Evolutionary conservation across 371 early-diverging fungal genomes (phyloP), one percentile per base, ranked within the genome.

Genomic region (Circinella minor): DNA sequence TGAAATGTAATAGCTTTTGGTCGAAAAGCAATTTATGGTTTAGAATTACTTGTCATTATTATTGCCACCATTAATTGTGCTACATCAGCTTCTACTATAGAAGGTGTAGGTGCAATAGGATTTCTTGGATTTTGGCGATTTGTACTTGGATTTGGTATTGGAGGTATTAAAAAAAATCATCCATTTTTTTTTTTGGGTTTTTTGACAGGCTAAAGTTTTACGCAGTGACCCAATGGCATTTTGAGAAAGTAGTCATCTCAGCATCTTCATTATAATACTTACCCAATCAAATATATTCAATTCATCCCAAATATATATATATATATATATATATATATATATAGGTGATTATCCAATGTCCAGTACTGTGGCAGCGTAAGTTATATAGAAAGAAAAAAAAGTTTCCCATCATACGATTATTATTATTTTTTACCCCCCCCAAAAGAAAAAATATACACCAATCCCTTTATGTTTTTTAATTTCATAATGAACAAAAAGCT

Each of bases 121-220:
- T 84, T 89, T 70, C 77, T 93, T 36, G 82, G 81, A 38, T 78
- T 90, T 71, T 92, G 90, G 89, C 85, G 91, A 49, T 81, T 90
- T 62, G 66, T 90, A 34, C 86, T 91, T 67, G 91, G 90, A 51
- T 70, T 91, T 63, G 91, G 91, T 62, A 85, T 91, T 66, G 90
- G 91, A 49, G 91, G 77, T 63, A 67, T 9, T 27, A 27, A 27
- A 27, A 27, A 27, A 27, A 27, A 27, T 0, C 27, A 27, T 2
- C 27, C 27, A 27, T 27, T 27, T 27, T n/a, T n/a, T n/a, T n/a
- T n/a, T n/a, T n/a, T n/a, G n/a, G n/a, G n/a, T n/a, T n/a, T n/a
- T n/a, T n/a, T 51, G 8, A 8, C 15, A n/a, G 14, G 51, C 6
- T 14, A 27, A 36, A 61, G 10, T 38, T 14, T 39, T 61, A 36